Conservation (phyloP, 116 monocot species). For the Dioscorea cayenensis region DNA sequence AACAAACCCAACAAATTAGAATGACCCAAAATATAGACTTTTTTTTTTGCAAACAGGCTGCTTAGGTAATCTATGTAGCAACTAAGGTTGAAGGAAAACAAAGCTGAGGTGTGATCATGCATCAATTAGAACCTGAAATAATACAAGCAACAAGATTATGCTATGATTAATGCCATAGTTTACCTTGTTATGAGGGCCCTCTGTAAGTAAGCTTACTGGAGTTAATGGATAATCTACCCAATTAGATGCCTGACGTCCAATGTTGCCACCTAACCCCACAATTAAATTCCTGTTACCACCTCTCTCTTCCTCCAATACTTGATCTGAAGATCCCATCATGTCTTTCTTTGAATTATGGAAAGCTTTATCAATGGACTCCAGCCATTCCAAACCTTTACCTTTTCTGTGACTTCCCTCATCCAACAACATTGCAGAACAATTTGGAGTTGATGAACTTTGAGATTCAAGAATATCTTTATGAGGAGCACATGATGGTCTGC, state of each 20-base stretch:
- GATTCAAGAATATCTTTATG: conserved; percentile 18
- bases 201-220: conserved; percentile 2
- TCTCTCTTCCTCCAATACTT: conserved; percentile 8
- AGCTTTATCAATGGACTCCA: conserved; percentile 25
- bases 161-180: neutral
- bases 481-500: conserved; percentile 8
- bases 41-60: no score
- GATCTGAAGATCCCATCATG: neutral
- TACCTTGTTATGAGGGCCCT: conserved; percentile 13
- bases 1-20: no score
- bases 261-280: neutral
- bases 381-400: conserved; percentile 22
- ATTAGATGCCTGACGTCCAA: conserved; percentile 8
- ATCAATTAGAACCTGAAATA: neutral
- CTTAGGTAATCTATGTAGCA: no score
- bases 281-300: neutral
- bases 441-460: conserved; percentile 12
- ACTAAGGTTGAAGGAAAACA: no score
- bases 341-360: conserved; percentile 3
- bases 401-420: conserved; percentile 21
- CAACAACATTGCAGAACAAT: neutral
- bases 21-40: no score
- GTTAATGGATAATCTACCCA: conserved; percentile 1
- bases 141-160: neutral
- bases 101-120: neutral